Percentiles rank a stretch among this genome's conserved stretches.
Conservation (phyloP, 169 alveolate species). For the Plasmodium coatneyi region DNA sequence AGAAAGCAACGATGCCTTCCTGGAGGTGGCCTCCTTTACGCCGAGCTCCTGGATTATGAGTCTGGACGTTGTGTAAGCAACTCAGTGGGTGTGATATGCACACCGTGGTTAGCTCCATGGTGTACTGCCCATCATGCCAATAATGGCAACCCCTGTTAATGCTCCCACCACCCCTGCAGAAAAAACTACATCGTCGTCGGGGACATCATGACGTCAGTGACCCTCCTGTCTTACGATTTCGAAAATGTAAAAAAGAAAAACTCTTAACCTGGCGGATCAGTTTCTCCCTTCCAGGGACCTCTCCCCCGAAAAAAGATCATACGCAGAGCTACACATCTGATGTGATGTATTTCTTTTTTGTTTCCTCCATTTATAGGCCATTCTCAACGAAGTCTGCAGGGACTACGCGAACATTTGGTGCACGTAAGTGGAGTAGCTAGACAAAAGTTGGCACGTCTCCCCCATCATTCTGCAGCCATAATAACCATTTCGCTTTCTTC, state of each 20-base stretch:
- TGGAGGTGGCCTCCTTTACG: constrained; percentile 67
- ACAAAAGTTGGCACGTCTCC: neutral
- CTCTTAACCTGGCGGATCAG: neutral
- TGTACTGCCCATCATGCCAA: neutral
- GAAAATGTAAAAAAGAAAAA: constrained; percentile 17
- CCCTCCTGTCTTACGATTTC: constrained; percentile 52
- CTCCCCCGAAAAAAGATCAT: neutral
- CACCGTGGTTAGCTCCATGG: neutral
- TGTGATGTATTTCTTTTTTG: neutral
- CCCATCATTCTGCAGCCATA: neutral
- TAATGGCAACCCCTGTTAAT: neutral
- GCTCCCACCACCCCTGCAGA: neutral
- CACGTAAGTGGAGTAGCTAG: constrained; percentile 29
- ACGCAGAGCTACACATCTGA: neutral
- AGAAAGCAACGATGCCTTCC: constrained; percentile 23
- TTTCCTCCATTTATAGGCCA: constrained; percentile 6
- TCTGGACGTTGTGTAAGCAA: constrained; percentile 56
- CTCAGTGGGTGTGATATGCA: neutral
- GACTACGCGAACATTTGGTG: constrained; percentile 71
- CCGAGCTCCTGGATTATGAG: constrained; percentile 75
- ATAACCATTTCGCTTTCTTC: neutral
- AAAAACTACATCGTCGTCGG: constrained; percentile 65
- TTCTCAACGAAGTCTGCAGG: constrained; percentile 51
- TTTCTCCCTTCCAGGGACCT: neutral
- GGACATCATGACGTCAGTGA: constrained; percentile 74